Base-by-base conservation (phyloP, 257 asterid genomes). In the Anisodus tanguticus region DNA sequence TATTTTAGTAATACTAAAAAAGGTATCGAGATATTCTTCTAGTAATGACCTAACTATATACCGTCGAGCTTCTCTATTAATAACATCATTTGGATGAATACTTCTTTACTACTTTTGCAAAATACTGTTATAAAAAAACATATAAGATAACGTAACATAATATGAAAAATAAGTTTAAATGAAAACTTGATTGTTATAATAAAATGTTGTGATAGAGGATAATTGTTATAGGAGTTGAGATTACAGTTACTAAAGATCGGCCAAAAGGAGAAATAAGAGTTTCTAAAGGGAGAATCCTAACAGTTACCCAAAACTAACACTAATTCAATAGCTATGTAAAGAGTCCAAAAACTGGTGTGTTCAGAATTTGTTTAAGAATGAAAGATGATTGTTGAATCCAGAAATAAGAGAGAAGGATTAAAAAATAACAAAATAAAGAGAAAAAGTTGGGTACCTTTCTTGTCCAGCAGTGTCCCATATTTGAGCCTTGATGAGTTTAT, bases 381-480 rank as follows among this genome's bases (percentile, higher is more conserved):
- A 53, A 70, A 83, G 51, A 19, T n/a, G 51, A 60, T 49, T 57
- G 57, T 39, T n/a, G 63, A 17, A 58, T 39, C 9, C 57, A 83
- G 10, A 83, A 70, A 54, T 53, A 53, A 7, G 9, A 3, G 5
- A 4, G 80, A 69, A 68, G 51, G 4, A 62, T 57, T 51, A 49
- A 22, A 22, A 5, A 22, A 49, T 22, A 8, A 64, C 22, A 7
- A n/a, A 39, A 51, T 19, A 15, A 8, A 63, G 22, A 7, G 8
- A 39, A 59, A 39, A 22, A 80, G 66, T 11, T n/a, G 19, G 6
- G 39, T 8, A 94, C 98, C 98, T 93, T 86, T 94, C 98, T 91
- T 94, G 98, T 74, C 98, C 98, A 15, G 98, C 98, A 5, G 98
- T 94, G 55, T 94, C 98, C 98, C 98, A 94, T 85, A 94, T 91